These are phyloP conservation scores for Pseudocercospora eumusae DNA, from an alignment of 2,329 filamentous ascomycete genomes.

Conservation along the genomic window DNA sequence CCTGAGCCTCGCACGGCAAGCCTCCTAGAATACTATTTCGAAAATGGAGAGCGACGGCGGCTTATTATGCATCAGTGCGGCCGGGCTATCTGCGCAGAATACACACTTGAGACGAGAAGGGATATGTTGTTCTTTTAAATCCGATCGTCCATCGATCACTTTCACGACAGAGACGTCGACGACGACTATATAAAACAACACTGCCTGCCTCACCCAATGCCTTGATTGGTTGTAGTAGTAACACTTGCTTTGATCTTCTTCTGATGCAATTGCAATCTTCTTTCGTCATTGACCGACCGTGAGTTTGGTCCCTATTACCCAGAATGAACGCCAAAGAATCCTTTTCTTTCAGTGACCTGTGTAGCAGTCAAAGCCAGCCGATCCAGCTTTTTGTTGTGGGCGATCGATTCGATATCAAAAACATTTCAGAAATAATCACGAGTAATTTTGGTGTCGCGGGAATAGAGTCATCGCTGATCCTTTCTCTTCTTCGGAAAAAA, in stretches of 20 bases:
- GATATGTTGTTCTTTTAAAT: neutral
- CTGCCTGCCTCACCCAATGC: conserved; percentile 7
- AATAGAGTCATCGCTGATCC: neutral
- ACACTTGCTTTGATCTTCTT: neutral
- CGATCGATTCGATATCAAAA: neutral
- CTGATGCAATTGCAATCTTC: conserved; percentile 5
- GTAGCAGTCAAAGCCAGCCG: neutral
- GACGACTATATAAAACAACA: neutral
- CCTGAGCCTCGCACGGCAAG: too few species aligned
- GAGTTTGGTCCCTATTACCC: neutral
- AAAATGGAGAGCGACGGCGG: too few species aligned
- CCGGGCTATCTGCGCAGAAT: too few species aligned
- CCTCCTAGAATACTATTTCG: too few species aligned
- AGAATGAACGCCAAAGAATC: neutral
- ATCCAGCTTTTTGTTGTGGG: neutral
- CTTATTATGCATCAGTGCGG: too few species aligned
- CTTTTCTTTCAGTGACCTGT: neutral
- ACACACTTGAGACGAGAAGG: too few species aligned
- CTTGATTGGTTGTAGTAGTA: neutral
- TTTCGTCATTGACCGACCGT: neutral
- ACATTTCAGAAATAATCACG: neutral
- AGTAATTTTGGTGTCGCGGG: neutral
- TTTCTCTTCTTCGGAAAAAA: neutral
- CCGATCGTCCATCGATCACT: neutral
- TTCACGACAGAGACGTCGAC: neutral